Evolutionary conservation across 352 stramenopile genomes (phyloP), one percentile per base, ranked within the genome.

Genomic region (Phytophthora quininea): DNA sequence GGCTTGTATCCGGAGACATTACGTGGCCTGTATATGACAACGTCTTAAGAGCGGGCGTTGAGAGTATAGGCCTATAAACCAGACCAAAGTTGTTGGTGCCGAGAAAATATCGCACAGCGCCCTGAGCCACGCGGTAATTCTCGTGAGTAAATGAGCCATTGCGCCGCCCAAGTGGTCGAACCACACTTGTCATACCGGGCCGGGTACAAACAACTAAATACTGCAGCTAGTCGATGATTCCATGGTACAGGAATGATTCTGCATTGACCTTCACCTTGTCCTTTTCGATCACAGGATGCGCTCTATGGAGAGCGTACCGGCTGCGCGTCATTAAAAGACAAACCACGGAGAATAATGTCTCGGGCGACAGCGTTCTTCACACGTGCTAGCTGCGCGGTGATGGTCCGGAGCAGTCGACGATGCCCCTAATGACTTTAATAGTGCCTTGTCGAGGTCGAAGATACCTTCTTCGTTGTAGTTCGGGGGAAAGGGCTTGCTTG

Each of bases 121-220:
- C 30, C 24, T 67, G 59, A 24, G 59, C 51, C 10, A 35, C 35
- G 0, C 59, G 32, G 33, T 53, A 67, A 33, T 67, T 59, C 5
- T 57, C 48, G 27, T 47, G 38, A 14, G 58, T 65, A 24, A 42
- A 65, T 11, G 58, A 32, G 10, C 49, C 48, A 3, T 42, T 46
- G 10, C 53, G 38, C n/a, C 49, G 27, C 2, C 46, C 46, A 15
- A 55, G 19, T 11, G 29, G 53, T 10, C 49, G 19, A 11, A 65
- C 58, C 11, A 40, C 49, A 58, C 50, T 59, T 2, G 49, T 33
- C 12, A 59, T 19, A n/a, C 54, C 58, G 1, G 49, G 58, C 2
- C 58, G 42, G 54, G 29, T 40, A 10, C 58, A 65, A 2, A 30
- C 33, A 1, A 59, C 49, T 3, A 59, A 24, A 15, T 55, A 55